phyloP scores from a whole-genome alignment of 2,329 filamentous ascomycete species.

The Aspergillus spinulosporus region DNA sequence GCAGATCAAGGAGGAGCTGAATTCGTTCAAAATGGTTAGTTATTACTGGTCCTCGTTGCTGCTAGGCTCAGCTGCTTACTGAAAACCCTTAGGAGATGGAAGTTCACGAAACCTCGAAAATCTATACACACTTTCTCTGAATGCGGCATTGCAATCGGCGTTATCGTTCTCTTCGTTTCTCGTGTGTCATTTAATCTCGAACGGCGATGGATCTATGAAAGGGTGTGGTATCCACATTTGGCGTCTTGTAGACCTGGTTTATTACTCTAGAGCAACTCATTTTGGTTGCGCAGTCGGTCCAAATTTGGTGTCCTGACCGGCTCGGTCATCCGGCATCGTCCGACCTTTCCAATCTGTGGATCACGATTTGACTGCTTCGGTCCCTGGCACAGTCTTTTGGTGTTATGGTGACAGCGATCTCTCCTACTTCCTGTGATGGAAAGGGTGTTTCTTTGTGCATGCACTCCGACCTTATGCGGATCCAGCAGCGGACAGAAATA shows the following conservation, averaged over 20 bases:
- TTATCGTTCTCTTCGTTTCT: constrained; percentile 25
- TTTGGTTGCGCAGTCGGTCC: constrained; percentile 21
- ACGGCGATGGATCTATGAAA: constrained; percentile 25
- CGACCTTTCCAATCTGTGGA: constrained; percentile 5
- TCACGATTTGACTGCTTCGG: constrained; percentile 15
- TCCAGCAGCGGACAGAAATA: constrained; percentile 13
- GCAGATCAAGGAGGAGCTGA: constrained; percentile 99
- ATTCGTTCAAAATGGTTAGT: constrained; percentile 97
- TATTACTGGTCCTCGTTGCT: not conserved
- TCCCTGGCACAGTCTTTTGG: constrained; percentile 20
- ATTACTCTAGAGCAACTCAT: constrained; percentile 22
- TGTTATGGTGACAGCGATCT: constrained; percentile 23
- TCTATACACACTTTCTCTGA: constrained; percentile 99
- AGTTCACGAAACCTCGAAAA: constrained; percentile 97
- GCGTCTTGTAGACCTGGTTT: constrained; percentile 28
- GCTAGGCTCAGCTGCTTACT: constrained; percentile 31
- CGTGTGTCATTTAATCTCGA: constrained; percentile 21
- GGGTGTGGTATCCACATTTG: constrained; percentile 24
- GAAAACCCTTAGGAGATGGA: constrained; percentile 83
- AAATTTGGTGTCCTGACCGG: constrained; percentile 3
- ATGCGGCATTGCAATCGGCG: constrained; percentile 32
- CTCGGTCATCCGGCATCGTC: constrained; percentile 7
- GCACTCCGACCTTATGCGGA: constrained; percentile 19
- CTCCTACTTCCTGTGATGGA: constrained; percentile 14
- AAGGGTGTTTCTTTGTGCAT: constrained; percentile 17